Evolutionary conservation across 1,284 basidiomycete genomes (phyloP).

Genomic region (Phenoliferia sp.): DNA sequence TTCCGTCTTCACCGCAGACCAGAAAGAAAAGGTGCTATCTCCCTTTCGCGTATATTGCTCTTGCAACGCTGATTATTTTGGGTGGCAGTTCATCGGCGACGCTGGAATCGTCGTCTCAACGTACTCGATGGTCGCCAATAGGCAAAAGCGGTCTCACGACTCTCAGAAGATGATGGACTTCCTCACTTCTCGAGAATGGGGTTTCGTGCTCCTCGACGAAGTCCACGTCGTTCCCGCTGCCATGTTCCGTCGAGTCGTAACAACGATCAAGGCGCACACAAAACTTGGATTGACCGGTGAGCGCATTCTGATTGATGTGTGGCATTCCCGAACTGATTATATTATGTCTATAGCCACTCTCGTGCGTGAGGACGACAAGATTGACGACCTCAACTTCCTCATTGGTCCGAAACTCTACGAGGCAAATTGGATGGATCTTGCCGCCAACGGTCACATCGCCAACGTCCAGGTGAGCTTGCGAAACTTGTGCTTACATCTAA

Average conservation of each 20-base stretch:
- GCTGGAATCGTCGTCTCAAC: constrained; percentile 96
- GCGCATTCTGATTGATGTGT: constrained; percentile 28
- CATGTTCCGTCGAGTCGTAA: constrained; percentile 93
- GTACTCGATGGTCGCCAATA: constrained; percentile 97
- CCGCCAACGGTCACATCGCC: constrained; percentile 97
- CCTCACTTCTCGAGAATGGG: constrained; percentile 87
- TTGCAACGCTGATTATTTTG: not conserved
- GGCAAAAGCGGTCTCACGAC: constrained; percentile 89
- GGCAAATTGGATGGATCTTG: constrained; percentile 99
- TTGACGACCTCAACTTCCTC: constrained; percentile 96
- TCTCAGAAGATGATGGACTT: constrained; percentile 99
- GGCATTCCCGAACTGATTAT: not conserved
- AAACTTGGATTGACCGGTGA: constrained; percentile 88
- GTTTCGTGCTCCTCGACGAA: constrained; percentile 91
- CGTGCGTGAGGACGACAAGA: constrained; percentile 98
- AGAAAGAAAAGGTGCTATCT: constrained; percentile 78
- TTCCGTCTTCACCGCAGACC: constrained; percentile 89
- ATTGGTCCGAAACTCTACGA: constrained; percentile 99
- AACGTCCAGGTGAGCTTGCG: constrained; percentile 66
- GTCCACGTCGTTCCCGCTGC: constrained; percentile 96
- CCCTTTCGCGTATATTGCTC: not conserved
- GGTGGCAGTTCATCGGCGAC: constrained; percentile 73
- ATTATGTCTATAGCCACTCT: constrained; percentile 68
- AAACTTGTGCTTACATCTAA: not conserved
- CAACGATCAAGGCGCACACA: constrained; percentile 94